Base-by-base conservation (phyloP, 1,139 yeast species). In the Debaryomycetaceae sp. region DNA sequence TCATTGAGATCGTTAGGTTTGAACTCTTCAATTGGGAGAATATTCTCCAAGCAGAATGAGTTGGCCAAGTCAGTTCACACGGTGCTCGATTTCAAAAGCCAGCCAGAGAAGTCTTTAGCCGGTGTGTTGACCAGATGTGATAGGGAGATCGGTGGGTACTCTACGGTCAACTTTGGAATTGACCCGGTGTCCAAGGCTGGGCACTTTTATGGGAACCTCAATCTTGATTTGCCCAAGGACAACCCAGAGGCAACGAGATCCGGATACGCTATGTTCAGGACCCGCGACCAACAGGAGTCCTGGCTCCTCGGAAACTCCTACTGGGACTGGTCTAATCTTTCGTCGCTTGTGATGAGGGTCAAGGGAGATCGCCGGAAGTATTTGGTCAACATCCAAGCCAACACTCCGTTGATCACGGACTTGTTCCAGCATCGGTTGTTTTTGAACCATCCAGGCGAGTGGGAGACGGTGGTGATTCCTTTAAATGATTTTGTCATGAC, bases 221-320 rank as follows among this genome's bases (percentile, higher is more conserved):
- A 83, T 60, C 76, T 85, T 53, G 90, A 86, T 54, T 76, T 87
- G 43, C 96, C 96, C 14, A 77, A 80, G 49, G 79, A 81, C 51
- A 74, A 79, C 39, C 89, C 90, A 0, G 84, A 81, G 42, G 78
- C 86, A 36, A 76, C 83, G 14, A 73, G 86, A 42, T 79, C 88
- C 6, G 96, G 96, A 1, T 88, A 88, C 66, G 90, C 95, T 41
- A 87, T 88, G 95, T 86, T 87, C 65, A 76, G 95, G 51, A 87
- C 96, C 2, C 76, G 71, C 51, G 88, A 85, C 58, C 81, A 77
- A 52, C 71, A 59, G 62, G 80, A 66, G 59, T 74, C 69, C 55
- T 77, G 75, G 81, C 65, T 62, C 46, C 69, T 63, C 38, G 75
- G 76, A 8, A 67, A 73, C 45, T 62, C 65, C 37, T 76, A 65